Base-by-base conservation (phyloP, 192 early-diverging fungal genomes). In the Funneliformis geosporum region DNA sequence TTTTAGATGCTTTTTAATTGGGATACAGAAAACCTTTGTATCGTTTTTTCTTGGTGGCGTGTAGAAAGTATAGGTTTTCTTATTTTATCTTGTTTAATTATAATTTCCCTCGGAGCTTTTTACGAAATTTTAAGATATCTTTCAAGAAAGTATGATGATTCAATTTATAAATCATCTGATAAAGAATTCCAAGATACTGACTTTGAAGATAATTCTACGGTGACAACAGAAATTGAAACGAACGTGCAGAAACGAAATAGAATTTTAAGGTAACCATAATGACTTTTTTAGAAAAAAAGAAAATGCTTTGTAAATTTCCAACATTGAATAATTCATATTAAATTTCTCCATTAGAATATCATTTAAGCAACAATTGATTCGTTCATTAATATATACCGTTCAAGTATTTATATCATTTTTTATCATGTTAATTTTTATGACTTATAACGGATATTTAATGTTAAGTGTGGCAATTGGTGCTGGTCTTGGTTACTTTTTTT, bases 401-500 rank as follows among this genome's bases (percentile, higher is more conserved):
- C 84, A 91, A 75, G 90, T 93, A 14, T 88, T 85, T 61, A 89
- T 93, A 55, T 92, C 91, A 59, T 92, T 92, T 81, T 90, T 91
- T 28, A 74, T 93, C 1, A 94, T 94, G 93, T 88, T 94, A 9
- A 89, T 94, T 40, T 94, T 94, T 77, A 94, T 94, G 93, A 94
- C 93, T 1, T 94, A 94, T 82, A 94, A 94, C 72, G 91, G 90
- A 44, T 94, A 85, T 84, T 84, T 94, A 14, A 93, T 94, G 82
- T 82, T 91, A 10, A 84, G 88, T 38, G 89, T 90, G 0, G 86
- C 92, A 25, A 81, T 90, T 39, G 93, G 93, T 28, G 90, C 93
- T 33, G 87, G 87, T n/a, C 66, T 89, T 46, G 93, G 93, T 18
- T 83, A 81, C 67, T 83, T 46, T 33, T 4, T 43, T 25, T 73